Evolutionary conservation across 768 basidiomycete species (phyloP), one percentile per base, ranked within the genome.

Genomic region (Tremella fuciformis): DNA sequence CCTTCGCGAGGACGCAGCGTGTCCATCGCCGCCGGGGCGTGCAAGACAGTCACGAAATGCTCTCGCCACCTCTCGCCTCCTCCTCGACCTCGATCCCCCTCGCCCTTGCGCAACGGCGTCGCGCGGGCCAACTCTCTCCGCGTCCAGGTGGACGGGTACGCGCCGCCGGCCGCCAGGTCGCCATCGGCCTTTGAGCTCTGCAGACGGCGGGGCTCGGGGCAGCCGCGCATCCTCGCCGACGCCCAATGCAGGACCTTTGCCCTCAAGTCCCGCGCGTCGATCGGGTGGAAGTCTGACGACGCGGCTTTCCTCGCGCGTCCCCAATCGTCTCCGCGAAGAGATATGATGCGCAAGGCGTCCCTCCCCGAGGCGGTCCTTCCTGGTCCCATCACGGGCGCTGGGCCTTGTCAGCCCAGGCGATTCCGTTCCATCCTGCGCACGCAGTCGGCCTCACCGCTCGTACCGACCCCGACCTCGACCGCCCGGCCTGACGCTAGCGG

Each of bases 141-240:
- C 37, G 51, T 38, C 25, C 18, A 53, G n/a, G 51, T 34, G 25
- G 2, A 4, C n/a, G 29, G n/a, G n/a, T 24, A 38, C 21, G 58
- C 53, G 4, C 58, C 58, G 11, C 58, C 58, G 3, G 58, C 58
- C 39, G 58, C 58, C 3, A 16, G 58, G 24, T 59, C 58, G 19
- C 58, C 58, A 13, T 54, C 52, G 11, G 58, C 58, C 16, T 37
- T 49, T 9, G 58, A 59, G 26, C 53, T 59, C 7, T 59, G 58
- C 46, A 37, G 58, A 13, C 41, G 58, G 29, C 11, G 58, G 2
- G 56, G 38, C 2, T 50, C n/a, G 11, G 56, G 56, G 13, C 15
- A 15, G 9, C 29, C 34, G 15, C 51, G 38, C 42, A 46, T 46
- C 16, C 22, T 22, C 22, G 42, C 42, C n/a, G 42, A 46, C 22